Percentiles rank a stretch among this genome's conserved stretches.
Evolutionary conservation across 192 early-diverging fungal genomes (phyloP).

Genomic region (Gigaspora rosea): DNA sequence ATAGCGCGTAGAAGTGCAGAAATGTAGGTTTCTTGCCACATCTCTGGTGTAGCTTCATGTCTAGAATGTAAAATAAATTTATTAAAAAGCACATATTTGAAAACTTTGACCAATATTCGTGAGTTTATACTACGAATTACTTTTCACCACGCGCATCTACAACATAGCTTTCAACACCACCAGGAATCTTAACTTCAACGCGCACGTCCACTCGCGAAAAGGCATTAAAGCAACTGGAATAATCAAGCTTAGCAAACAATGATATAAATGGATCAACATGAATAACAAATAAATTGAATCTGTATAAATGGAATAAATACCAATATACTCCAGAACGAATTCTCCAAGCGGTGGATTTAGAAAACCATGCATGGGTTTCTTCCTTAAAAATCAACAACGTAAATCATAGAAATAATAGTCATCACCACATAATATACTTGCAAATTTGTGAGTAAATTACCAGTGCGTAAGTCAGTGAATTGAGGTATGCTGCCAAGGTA

Average conservation of each 20-base stretch:
- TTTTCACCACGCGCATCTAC: constrained; percentile 89
- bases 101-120: too few relatives aligned
- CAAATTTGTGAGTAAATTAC: constrained; percentile 43
- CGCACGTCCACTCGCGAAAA: constrained; percentile 96
- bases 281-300: background rate
- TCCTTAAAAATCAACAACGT: constrained; percentile 45
- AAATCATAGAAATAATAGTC: background rate
- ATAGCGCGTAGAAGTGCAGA: constrained; percentile 88
- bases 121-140: constrained; percentile 40
- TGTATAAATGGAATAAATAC: constrained; percentile 35
- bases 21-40: constrained; percentile 92
- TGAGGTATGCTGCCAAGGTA: constrained; percentile 95
- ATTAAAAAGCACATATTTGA: background rate
- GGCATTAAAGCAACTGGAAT: constrained; percentile 89
- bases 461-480: constrained; percentile 90
- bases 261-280: too few relatives aligned
- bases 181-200: constrained; percentile 98
- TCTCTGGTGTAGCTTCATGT: constrained; percentile 67
- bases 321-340: constrained; percentile 69
- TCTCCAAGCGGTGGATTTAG: constrained; percentile 60
- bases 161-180: constrained; percentile 92
- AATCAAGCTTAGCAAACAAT: background rate
- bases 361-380: constrained; percentile 67
- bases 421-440: background rate
- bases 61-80: constrained; percentile 36